Conservation (phyloP, 2,329 filamentous ascomycete species). For the Cucurbitaria berberidis region DNA sequence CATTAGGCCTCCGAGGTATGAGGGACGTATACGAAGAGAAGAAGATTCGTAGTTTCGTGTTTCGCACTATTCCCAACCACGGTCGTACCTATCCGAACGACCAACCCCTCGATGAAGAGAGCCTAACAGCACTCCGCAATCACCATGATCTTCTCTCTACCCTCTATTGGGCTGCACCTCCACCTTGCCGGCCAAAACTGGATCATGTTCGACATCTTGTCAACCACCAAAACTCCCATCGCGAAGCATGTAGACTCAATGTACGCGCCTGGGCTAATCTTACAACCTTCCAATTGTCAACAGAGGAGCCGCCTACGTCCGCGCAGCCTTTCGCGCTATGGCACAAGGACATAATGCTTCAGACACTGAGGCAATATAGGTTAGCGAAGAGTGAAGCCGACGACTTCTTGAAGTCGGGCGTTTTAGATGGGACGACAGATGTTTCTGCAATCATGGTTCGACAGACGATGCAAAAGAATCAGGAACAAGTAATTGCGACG, state of each 20-base stretch:
- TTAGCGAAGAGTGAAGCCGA: slow-evolving; percentile 65
- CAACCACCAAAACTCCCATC: slow-evolving; percentile 63
- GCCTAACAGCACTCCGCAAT: slow-evolving; percentile 64
- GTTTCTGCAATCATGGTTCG: slow-evolving; percentile 58
- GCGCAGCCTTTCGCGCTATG: slow-evolving; percentile 60
- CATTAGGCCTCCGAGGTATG: slow-evolving; percentile 57
- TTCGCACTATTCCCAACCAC: slow-evolving; percentile 66
- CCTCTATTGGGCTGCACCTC: slow-evolving; percentile 64
- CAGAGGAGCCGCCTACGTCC: slow-evolving; percentile 53
- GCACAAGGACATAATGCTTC: slow-evolving; percentile 60
- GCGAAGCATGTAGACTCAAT: slow-evolving; percentile 65
- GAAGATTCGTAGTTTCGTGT: slow-evolving; percentile 62
- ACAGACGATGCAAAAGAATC: slow-evolving; percentile 61
- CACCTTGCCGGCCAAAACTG: slow-evolving; percentile 59
- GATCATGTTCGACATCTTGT: slow-evolving; percentile 61
- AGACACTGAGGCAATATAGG: slow-evolving; percentile 61
- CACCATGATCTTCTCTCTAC: slow-evolving; percentile 67
- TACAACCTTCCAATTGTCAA: slow-evolving; percentile 62
- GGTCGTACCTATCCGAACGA: slow-evolving; percentile 67
- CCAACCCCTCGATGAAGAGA: slow-evolving; percentile 57
- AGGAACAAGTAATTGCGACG: slow-evolving; percentile 62
- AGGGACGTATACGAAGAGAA: slow-evolving; percentile 56
- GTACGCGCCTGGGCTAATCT: slow-evolving; percentile 65
- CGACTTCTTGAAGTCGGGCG: slow-evolving; percentile 53
- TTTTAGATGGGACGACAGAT: slow-evolving; percentile 42